phyloP scores from a whole-genome alignment of 768 basidiomycete genomes.

The Russula brevipes region DNA sequence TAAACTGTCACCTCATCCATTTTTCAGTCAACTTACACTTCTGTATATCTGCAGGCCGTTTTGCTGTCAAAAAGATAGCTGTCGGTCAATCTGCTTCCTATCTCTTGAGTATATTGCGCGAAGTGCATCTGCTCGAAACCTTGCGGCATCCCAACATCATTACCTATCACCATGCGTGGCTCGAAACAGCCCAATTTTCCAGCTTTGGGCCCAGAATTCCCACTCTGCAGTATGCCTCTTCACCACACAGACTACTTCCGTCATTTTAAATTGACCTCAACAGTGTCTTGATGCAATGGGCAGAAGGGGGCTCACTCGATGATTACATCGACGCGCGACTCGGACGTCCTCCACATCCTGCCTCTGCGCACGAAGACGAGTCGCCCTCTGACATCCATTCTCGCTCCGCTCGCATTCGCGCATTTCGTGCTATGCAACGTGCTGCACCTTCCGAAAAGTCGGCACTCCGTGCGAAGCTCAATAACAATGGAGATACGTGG shows the following conservation, averaged over 20 bases:
- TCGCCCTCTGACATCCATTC: constrained; percentile 34
- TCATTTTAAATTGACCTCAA: not conserved
- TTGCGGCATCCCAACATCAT: constrained; percentile 91
- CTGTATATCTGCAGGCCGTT: constrained; percentile 49
- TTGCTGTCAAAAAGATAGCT: constrained; percentile 96
- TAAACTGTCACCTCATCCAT: constrained; percentile 31
- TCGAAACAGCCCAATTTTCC: constrained; percentile 82
- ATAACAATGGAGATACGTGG: constrained; percentile 39
- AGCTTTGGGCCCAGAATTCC: constrained; percentile 85
- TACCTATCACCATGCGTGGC: constrained; percentile 94
- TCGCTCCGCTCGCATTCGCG: constrained; percentile 67
- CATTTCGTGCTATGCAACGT: constrained; percentile 64
- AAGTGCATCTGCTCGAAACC: constrained; percentile 81
- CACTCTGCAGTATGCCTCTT: constrained; percentile 65
- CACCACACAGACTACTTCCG: not conserved
- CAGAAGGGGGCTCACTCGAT: constrained; percentile 82
- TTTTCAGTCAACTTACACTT: constrained; percentile 7
- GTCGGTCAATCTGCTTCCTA: constrained; percentile 88
- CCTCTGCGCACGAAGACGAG: constrained; percentile 36
- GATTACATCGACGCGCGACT: constrained; percentile 80
- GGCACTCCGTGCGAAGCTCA: constrained; percentile 51
- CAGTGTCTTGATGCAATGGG: constrained; percentile 91
- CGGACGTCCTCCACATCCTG: constrained; percentile 43
- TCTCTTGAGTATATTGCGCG: constrained; percentile 73
- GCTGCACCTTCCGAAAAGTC: constrained; percentile 61